Evolutionary conservation across 345 rosid species (phyloP), one percentile per base, ranked within the genome.

Genomic region (Gossypium ekmanianum): DNA sequence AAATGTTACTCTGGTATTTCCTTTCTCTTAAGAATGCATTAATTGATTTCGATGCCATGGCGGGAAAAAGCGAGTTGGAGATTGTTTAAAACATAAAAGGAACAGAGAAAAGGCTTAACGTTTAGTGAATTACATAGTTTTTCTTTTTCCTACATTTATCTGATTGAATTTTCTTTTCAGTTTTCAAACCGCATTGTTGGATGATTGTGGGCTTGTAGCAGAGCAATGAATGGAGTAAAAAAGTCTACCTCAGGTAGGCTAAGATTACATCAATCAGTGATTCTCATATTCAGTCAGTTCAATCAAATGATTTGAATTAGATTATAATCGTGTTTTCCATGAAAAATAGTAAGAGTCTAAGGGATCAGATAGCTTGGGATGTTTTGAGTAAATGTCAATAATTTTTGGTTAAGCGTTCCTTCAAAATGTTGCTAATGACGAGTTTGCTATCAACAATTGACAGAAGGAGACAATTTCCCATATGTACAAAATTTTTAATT

Each of bases 181-280:
- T 39, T 58, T 65, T 65, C 17, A 14, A 78, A 77, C 74, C 74
- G 34, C 45, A 44, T 79, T 76, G 78, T 77, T 87, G 87, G 83
- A 85, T 87, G 82, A 79, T 79, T 75, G 79, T 67, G 73, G 77
- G 82, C 75, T 71, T 66, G 8, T 81, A 77, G 75, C 75, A 74
- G 76, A 87, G 90, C 85, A 75, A 90, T 89, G 94, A 94, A 83
- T 77, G 91, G 87, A 66, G 87, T 82, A 61, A 84, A 81, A 54
- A 82, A 80, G 76, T 72, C 85, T 77, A 65, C 80, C 81, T 89
- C 97, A 78, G 91, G 97, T 90, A 76, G 71, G 81, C 43, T 47
- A 34, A 8, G 45, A 39, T 12, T 51, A 47, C 50, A 27, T 54
- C 54, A 12, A 51, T 41, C 50, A 29, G 20, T 67, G 62, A 20